phyloP scores from a whole-genome alignment of 805 yeast genomes.

The Jamesozyma piceae region DNA sequence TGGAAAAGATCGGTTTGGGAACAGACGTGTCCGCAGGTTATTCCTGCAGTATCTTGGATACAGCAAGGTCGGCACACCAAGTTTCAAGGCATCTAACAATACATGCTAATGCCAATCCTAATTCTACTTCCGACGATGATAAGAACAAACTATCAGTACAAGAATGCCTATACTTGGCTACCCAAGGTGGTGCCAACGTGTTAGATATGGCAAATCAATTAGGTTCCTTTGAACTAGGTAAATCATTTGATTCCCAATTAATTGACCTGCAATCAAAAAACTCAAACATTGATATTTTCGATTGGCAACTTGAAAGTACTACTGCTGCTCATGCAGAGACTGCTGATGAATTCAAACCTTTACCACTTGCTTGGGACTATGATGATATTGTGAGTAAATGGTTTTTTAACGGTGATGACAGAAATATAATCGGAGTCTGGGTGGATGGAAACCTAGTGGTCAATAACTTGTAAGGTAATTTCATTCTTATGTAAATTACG shows the following conservation, averaged over 20 bases:
- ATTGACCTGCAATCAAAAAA: constrained; percentile 47
- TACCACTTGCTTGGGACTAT: constrained; percentile 5
- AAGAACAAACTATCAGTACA: constrained; percentile 43
- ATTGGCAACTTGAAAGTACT: constrained; percentile 43
- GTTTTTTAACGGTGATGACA: constrained; percentile 90
- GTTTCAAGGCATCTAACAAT: constrained; percentile 66
- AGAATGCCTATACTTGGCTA: constrained; percentile 74
- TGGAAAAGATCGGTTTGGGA: constrained; percentile 69
- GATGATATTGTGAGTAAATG: constrained; percentile 68
- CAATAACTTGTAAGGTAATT: not conserved
- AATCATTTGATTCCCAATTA: constrained; percentile 75
- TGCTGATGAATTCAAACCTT: not conserved
- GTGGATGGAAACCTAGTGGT: constrained; percentile 51
- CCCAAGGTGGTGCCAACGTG: constrained; percentile 83
- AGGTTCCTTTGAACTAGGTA: constrained; percentile 71
- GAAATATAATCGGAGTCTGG: constrained; percentile 76
- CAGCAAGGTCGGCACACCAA: constrained; percentile 60
- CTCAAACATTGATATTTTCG: constrained; percentile 66
- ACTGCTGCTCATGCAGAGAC: not conserved
- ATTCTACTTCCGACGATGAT: constrained; percentile 19
- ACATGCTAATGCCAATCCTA: constrained; percentile 36
- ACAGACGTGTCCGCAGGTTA: constrained; percentile 76
- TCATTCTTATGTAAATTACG: not conserved
- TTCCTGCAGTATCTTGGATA: constrained; percentile 52
- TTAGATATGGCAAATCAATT: constrained; percentile 45